phyloP scores from a whole-genome alignment of 2,329 filamentous ascomycete genomes.

The Myriosclerotinia curreyana region DNA sequence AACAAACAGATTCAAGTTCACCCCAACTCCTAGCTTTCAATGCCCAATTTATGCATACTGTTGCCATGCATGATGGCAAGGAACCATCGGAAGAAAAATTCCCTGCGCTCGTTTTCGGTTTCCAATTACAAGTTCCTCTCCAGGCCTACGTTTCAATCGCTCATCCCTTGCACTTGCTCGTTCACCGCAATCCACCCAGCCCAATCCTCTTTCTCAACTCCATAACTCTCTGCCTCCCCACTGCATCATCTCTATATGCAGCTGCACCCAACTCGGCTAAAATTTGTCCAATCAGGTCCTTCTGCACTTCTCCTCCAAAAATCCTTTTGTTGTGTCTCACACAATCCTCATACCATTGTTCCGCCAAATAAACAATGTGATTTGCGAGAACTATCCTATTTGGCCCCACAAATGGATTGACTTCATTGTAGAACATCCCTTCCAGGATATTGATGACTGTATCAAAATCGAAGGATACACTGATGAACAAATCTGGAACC shows the following conservation, averaged over 20 bases:
- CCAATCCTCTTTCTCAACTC: conserved; percentile 43
- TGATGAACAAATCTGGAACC: conserved; percentile 60
- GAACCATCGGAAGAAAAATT: neutral
- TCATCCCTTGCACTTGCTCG: neutral
- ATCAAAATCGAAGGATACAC: conserved; percentile 60
- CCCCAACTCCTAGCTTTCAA: conserved; percentile 17
- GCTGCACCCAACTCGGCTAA: conserved; percentile 8
- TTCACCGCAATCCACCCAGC: conserved; percentile 1
- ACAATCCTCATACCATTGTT: conserved; percentile 59
- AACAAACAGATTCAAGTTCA: conserved; percentile 6
- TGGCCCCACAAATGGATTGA: conserved; percentile 59
- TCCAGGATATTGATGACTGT: conserved; percentile 61
- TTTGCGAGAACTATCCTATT: conserved; percentile 56
- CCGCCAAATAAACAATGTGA: conserved; percentile 60
- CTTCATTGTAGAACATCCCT: conserved; percentile 64
- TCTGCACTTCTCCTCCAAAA: conserved; percentile 60
- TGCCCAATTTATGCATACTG: conserved; percentile 8
- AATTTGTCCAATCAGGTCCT: conserved; percentile 30
- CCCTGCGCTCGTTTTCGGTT: conserved; percentile 5
- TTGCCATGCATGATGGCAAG: neutral
- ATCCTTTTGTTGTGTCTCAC: conserved; percentile 51
- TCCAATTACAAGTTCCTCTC: conserved; percentile 5
- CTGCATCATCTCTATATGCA: conserved; percentile 36
- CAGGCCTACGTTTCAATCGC: neutral
- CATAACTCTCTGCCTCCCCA: conserved; percentile 42